A percentile compares a stretch with the other conserved stretches of the same genome.
Evolutionary conservation across 768 basidiomycete genomes (phyloP).

Genomic region (Phallus indusiatus): DNA sequence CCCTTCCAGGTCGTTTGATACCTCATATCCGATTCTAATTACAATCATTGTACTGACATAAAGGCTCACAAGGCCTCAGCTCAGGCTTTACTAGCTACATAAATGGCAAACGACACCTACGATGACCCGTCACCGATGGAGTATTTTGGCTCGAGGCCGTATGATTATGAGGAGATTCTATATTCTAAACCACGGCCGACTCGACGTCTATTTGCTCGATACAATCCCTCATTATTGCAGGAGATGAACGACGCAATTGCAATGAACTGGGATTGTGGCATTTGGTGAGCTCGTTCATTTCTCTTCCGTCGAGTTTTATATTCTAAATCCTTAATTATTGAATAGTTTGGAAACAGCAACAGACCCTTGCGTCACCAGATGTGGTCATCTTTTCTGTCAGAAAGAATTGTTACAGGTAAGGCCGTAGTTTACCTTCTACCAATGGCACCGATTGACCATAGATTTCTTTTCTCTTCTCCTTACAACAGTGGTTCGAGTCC

Average conservation of each 20-base stretch:
- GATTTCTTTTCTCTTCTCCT: background rate
- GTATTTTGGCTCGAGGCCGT: background rate
- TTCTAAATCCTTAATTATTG: background rate
- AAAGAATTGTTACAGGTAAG: background rate
- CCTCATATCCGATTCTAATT: too few relatives aligned
- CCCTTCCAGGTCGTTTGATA: background rate
- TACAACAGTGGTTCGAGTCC: constrained; percentile 1
- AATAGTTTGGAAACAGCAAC: constrained; percentile 3
- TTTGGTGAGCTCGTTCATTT: background rate
- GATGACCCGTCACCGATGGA: background rate
- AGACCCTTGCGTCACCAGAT: constrained; percentile 7
- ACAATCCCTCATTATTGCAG: background rate
- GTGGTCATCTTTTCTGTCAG: constrained; percentile 7
- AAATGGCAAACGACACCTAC: background rate
- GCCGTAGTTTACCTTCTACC: background rate
- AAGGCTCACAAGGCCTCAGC: too few relatives aligned
- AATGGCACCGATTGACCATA: background rate
- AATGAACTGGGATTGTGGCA: constrained; percentile 5
- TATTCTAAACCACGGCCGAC: background rate
- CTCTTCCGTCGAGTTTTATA: background rate
- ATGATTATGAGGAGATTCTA: background rate
- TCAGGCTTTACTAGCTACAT: too few relatives aligned
- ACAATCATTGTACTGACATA: too few relatives aligned
- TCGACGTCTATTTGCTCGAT: constrained; percentile 3
- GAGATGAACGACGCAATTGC: constrained; percentile 6